A percentile compares a stretch with the other conserved stretches of the same genome.
Conservation (phyloP, 1,139 yeast genomes). For the Yamadazyma triangularis region DNA sequence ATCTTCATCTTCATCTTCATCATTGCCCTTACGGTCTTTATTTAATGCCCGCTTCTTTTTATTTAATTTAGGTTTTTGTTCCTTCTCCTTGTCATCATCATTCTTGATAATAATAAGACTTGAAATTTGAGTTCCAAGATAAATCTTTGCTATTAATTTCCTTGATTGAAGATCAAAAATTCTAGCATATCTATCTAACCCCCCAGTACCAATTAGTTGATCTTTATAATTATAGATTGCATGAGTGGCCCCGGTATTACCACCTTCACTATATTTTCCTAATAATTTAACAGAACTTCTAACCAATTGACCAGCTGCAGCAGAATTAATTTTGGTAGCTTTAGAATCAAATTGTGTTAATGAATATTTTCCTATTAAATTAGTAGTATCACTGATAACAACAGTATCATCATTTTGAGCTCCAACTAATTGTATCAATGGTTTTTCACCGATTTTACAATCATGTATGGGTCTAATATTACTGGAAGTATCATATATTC, state of each 20-base stretch:
- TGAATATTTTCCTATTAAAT: constrained; percentile 50
- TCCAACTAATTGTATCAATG: constrained; percentile 37
- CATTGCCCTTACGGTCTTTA: too few species aligned
- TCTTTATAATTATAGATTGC: constrained; percentile 23
- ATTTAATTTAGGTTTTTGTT: constrained; percentile 15
- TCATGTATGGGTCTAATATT: constrained; percentile 57
- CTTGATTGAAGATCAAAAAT: constrained; percentile 62
- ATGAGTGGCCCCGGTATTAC: constrained; percentile 44
- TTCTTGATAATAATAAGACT: constrained; percentile 48
- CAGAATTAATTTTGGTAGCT: constrained; percentile 36
- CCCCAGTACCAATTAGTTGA: constrained; percentile 54
- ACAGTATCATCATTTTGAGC: constrained; percentile 34
- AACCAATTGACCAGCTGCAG: constrained; percentile 40
- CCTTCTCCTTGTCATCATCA: constrained; percentile 29
- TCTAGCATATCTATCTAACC: constrained; percentile 80
- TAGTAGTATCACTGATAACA: constrained; percentile 54
- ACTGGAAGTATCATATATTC: constrained; percentile 55
- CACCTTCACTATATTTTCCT: constrained; percentile 41
- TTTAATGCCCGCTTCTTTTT: constrained; percentile 14
- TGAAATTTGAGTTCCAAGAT: constrained; percentile 69
- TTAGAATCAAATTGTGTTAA: constrained; percentile 33
- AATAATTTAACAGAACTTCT: constrained; percentile 36
- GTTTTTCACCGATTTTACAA: constrained; percentile 45
- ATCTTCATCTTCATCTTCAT: constrained; percentile 19
- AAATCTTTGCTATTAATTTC: constrained; percentile 64